These are phyloP conservation scores for Acacia pycnantha DNA, from an alignment of 331 rosid species.

Conservation along the genomic window DNA sequence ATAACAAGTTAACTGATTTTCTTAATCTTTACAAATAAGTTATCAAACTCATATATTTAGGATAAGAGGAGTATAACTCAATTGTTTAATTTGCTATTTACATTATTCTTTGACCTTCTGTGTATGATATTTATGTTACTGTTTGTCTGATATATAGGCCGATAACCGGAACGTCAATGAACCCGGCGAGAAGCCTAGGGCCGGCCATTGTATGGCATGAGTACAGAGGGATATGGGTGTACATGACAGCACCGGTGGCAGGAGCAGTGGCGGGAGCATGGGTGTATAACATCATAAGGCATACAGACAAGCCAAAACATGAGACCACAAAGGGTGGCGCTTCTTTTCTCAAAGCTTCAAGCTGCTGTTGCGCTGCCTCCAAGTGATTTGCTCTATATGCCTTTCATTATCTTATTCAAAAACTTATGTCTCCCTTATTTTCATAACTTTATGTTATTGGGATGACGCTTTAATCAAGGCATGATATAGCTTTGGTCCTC, in stretches of 20 bases:
- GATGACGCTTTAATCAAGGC: too few relatives aligned
- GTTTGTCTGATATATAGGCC: not conserved
- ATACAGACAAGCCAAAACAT: conserved; percentile 55
- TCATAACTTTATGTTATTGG: too few relatives aligned
- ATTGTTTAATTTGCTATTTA: not conserved
- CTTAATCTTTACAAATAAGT: not conserved
- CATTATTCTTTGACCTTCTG: not conserved
- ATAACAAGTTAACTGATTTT: not conserved
- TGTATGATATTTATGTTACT: not conserved
- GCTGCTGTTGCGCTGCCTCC: conserved; percentile 5
- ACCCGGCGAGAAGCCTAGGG: conserved; percentile 87
- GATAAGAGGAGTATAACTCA: too few relatives aligned
- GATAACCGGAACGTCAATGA: conserved; percentile 78
- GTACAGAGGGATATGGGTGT: conserved; percentile 72
- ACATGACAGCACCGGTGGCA: conserved; percentile 42
- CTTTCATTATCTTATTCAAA: too few relatives aligned
- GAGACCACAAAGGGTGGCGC: conserved; percentile 60
- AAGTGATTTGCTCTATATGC: conserved; percentile 5
- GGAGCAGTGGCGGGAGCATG: conserved; percentile 75
- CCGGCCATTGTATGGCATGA: conserved; percentile 57
- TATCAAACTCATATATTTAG: not conserved
- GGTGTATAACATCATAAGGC: conserved; percentile 62
- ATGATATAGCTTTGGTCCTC: too few relatives aligned
- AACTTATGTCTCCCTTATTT: too few relatives aligned
- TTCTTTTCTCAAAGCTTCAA: conserved; percentile 53